Evolutionary conservation across 2,329 filamentous ascomycete species (phyloP).

Genomic region (Claviceps paspali): DNA sequence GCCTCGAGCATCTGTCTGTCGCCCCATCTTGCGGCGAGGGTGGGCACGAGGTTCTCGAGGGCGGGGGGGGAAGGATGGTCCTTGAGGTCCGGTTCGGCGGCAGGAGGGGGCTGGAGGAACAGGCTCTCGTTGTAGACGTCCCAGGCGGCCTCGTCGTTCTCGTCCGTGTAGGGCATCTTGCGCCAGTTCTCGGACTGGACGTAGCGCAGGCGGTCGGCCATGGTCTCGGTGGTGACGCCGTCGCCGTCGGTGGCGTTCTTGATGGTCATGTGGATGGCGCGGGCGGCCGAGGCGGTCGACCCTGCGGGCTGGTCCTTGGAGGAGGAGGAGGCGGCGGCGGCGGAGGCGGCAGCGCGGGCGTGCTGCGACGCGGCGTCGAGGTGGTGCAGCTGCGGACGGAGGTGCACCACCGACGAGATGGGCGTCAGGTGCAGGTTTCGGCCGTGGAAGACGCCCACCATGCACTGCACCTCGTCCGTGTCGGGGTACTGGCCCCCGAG

Average conservation of each 20-base stretch:
- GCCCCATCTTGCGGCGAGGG: slow-evolving; percentile 26
- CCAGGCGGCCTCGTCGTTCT: slow-evolving; percentile 64
- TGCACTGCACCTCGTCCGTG: slow-evolving; percentile 62
- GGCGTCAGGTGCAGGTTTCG: slow-evolving; percentile 77
- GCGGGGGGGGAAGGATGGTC: no score
- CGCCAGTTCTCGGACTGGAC: slow-evolving; percentile 78
- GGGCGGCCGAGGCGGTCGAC: slow-evolving; percentile 41
- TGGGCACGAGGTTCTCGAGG: slow-evolving; percentile 24
- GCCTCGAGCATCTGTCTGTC: slow-evolving; percentile 29
- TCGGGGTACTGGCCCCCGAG: slow-evolving; percentile 67
- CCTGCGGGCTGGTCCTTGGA: background rate
- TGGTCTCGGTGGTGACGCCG: slow-evolving; percentile 50
- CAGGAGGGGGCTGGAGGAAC: slow-evolving; percentile 20
- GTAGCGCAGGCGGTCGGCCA: slow-evolving; percentile 56
- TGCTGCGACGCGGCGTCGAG: slow-evolving; percentile 72
- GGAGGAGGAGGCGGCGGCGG: slow-evolving; percentile 18
- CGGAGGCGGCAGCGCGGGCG: slow-evolving; percentile 31
- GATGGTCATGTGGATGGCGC: slow-evolving; percentile 74
- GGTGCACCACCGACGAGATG: slow-evolving; percentile 67
- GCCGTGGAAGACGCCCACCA: slow-evolving; percentile 81
- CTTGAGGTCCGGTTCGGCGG: no score
- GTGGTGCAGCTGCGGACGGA: slow-evolving; percentile 86
- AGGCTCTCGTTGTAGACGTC: slow-evolving; percentile 60
- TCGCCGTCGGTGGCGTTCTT: slow-evolving; percentile 60
- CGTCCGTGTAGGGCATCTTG: slow-evolving; percentile 64